phyloP scores from a whole-genome alignment of 345 rosid species.

The Citrus australasica region DNA sequence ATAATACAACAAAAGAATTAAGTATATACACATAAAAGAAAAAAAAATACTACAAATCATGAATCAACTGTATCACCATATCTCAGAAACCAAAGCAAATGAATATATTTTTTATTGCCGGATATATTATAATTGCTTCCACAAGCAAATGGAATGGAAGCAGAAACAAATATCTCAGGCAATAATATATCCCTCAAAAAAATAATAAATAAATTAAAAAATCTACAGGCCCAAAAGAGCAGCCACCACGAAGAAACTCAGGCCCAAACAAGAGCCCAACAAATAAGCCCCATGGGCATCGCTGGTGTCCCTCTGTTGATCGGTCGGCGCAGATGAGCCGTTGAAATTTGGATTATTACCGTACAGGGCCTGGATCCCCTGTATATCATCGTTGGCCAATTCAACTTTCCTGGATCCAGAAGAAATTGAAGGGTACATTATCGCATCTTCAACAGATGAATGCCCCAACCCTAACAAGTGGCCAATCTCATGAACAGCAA shows the following conservation, averaged over 20 bases:
- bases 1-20: background rate
- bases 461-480: constrained; percentile 93
- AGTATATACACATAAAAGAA: background rate
- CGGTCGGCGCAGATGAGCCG: constrained; percentile 38
- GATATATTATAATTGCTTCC: background rate
- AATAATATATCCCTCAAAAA: background rate
- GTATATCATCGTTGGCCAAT: constrained; percentile 53
- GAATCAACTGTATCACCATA: background rate
- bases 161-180: background rate
- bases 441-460: constrained; percentile 67
- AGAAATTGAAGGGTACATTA: constrained; percentile 82
- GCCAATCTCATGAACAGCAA: constrained; percentile 94
- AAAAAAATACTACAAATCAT: background rate
- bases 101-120: background rate
- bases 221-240: constrained; percentile 32
- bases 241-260: constrained; percentile 24
- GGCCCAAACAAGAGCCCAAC: constrained; percentile 20
- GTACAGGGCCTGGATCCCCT: constrained; percentile 67
- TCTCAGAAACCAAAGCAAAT: background rate
- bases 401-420: constrained; percentile 62
- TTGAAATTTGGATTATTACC: constrained; percentile 74
- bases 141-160: background rate
- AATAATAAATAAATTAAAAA: background rate
- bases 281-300: constrained; percentile 27
- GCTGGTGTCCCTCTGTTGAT: constrained; percentile 46